Base-by-base conservation (phyloP, 2,329 filamentous ascomycete genomes). In the Massarina eburnea region DNA sequence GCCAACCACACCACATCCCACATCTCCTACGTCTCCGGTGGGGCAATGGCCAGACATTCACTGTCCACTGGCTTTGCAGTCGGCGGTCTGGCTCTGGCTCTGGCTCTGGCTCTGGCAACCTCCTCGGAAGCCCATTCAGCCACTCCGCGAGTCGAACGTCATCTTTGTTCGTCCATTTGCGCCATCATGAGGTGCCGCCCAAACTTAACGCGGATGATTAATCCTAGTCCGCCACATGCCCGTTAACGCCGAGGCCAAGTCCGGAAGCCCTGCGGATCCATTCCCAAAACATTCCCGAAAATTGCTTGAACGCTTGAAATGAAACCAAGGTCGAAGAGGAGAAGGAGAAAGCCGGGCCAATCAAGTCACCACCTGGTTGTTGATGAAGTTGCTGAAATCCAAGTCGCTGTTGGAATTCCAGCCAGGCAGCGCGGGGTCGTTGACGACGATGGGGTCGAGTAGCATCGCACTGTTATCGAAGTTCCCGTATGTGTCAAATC, bases 381-480 rank as follows among this genome's bases (percentile, higher is more conserved):
- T 55, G 49, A 71, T 63, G 55, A 68, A 71, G 39, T 49, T 66
- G 53, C 47, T 68, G 49, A 71, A 69, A 34, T 71, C 67, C 41
- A 71, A 38, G 22, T 71, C 67, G 41, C 44, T 62, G 17, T 59
- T 52, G 21, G 56, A 60, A 40, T 65, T 68, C 66, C 67, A 69
- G 43, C 64, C 61, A 8, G 61, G 56, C 64, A 68, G 64, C 52
- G 65, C 66, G 12, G 64, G 60, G 30, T 64, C 62, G 32, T 54
- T 57, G 18, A 70, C 57, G 3, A 58, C 58, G 8, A 60, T 57
- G 7, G 62, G 60, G 26, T 69, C 64, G 15, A 69, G 58, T 34
- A 54, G 43, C 64, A 68, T 68, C 43, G 64, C 56, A 41, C 50
- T 58, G 26, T 66, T 60, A 27, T 69, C 65, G 43, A 64, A 69